Conservation (phyloP, 768 basidiomycete genomes). For the Cystofilobasidium capitatum region DNA sequence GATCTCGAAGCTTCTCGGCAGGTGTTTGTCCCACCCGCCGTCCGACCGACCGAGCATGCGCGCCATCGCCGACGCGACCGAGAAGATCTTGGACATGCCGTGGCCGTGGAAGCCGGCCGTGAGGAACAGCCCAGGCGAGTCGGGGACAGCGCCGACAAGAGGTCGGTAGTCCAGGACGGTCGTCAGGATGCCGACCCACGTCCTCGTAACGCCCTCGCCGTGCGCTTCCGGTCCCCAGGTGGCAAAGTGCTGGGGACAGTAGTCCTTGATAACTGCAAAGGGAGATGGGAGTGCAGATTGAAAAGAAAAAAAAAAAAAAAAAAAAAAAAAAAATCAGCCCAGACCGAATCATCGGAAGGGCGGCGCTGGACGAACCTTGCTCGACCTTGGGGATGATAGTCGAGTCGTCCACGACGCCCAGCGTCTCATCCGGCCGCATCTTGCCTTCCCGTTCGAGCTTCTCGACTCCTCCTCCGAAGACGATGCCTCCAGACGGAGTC, state of each 20-base stretch:
- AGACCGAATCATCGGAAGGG: no score
- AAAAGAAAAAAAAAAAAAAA: not conserved
- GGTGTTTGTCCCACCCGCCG: slow-evolving; percentile 3
- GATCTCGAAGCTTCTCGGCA: slow-evolving; percentile 27
- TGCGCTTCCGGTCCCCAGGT: slow-evolving; percentile 30
- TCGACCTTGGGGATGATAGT: slow-evolving; percentile 3
- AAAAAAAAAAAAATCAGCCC: no score
- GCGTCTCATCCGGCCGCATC: slow-evolving; percentile 14
- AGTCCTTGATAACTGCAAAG: slow-evolving; percentile 27
- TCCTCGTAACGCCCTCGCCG: slow-evolving; percentile 32
- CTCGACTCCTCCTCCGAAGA: slow-evolving; percentile 26
- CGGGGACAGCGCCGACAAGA: slow-evolving; percentile 32
- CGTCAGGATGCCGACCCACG: slow-evolving; percentile 33
- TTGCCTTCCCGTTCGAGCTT: slow-evolving; percentile 19
- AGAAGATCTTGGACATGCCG: slow-evolving; percentile 32
- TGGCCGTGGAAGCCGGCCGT: slow-evolving; percentile 29
- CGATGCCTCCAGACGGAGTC: slow-evolving; percentile 28
- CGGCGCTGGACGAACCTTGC: not conserved
- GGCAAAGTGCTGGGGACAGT: slow-evolving; percentile 28
- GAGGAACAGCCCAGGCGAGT: slow-evolving; percentile 29
- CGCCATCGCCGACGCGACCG: slow-evolving; percentile 28
- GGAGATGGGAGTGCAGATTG: not conserved
- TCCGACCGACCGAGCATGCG: slow-evolving; percentile 14
- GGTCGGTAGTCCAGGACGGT: slow-evolving; percentile 32
- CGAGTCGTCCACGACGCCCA: slow-evolving; percentile 27